These are phyloP conservation scores for Sclerotinia subarctica DNA, from an alignment of 2,329 filamentous ascomycete genomes.

Conservation along the genomic window DNA sequence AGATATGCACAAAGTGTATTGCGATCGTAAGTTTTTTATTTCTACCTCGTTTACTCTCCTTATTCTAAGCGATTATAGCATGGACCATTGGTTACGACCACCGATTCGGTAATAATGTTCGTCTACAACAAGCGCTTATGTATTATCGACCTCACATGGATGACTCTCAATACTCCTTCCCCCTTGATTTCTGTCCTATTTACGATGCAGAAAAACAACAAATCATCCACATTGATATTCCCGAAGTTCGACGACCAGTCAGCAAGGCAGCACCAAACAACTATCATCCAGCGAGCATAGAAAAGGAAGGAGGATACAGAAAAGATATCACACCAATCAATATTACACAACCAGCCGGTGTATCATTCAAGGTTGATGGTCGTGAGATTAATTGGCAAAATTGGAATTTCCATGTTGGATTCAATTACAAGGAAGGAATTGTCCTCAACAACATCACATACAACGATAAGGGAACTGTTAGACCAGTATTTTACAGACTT, in stretches of 20 bases:
- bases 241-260: conserved; percentile 70
- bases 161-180: conserved; percentile 86
- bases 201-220: conserved; percentile 76
- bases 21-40: conserved; percentile 62
- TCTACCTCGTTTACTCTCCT: not conserved
- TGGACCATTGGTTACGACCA: conserved; percentile 97
- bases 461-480: conserved; percentile 74
- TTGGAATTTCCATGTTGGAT: conserved; percentile 89
- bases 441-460: conserved; percentile 87
- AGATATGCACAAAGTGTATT: conserved; percentile 95
- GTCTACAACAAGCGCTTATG: conserved; percentile 91
- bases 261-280: conserved; percentile 71
- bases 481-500: conserved; percentile 83
- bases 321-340: conserved; percentile 81
- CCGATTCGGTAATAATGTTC: conserved; percentile 72
- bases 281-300: conserved; percentile 72
- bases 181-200: conserved; percentile 91
- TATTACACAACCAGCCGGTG: conserved; percentile 83
- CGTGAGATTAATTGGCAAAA: conserved; percentile 84
- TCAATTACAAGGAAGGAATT: conserved; percentile 91
- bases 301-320: conserved; percentile 71
- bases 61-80: conserved; percentile 45
- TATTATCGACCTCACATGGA: conserved; percentile 87
- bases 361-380: conserved; percentile 77
- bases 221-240: conserved; percentile 59